Evolutionary conservation across 2,329 filamentous ascomycete species (phyloP), one percentile per base, ranked within the genome.

Genomic region (Fusarium sambucinum): DNA sequence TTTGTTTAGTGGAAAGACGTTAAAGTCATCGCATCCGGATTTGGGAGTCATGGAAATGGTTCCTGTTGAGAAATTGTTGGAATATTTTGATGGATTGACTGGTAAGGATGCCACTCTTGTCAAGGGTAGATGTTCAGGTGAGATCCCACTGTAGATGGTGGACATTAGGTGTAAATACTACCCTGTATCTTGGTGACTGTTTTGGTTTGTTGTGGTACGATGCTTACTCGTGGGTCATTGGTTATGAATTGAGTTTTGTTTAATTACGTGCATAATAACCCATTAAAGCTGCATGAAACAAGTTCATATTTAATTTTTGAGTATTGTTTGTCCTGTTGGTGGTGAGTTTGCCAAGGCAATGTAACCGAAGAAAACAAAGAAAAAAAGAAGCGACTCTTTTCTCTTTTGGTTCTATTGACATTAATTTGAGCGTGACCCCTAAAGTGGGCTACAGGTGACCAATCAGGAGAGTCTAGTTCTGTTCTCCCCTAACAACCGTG

Each of bases 41-140:
- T 79, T 96, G n/a, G 91, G 90, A 0, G 57, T 77, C 30, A 85
- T 94, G 75, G 87, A 93, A 70, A 90, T 95, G 91, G 69, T 94
- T 30, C 89, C 90, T 12, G 76, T 89, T 2, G 84, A 89, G 68
- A 86, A 80, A 1, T 78, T 95, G 44, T 73, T 95, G 62, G 85
- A 73, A 1, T 95, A 95, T 76, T 84, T 95, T 69, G 91, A 94
- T 76, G 89, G 86, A 0, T 75, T 95, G 56, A 89, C 91, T 0
- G 92, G 92, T 0, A 68, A 76, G 23, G 74, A 79, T 40, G 85
- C 81, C 0, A 80, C 77, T 52, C 70, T 83, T 27, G 78, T 87
- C 12, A 78, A 79, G 66, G 78, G 59, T 6, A 74, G 71, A 17
- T 80, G 77, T 29, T 50, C 62, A 11, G 62, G 63, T 4, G 63